Evolutionary conservation across 352 stramenopile species (phyloP), one percentile per base, ranked within the genome.

Genomic region (Nothophytophthora sp.): DNA sequence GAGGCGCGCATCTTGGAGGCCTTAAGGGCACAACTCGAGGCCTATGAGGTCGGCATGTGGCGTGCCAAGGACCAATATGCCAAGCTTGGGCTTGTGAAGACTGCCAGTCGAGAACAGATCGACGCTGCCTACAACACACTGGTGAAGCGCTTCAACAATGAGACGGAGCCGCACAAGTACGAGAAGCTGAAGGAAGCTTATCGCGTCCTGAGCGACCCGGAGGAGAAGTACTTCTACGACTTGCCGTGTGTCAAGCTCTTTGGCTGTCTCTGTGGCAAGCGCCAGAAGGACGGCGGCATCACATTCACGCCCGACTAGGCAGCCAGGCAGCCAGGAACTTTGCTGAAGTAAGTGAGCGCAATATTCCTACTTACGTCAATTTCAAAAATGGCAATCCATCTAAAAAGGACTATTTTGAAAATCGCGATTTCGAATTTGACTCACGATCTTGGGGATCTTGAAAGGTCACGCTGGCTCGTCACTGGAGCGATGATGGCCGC

Each of bases 171-270:
- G 23, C 67, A 86, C 41, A 93, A 93, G 50, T 93, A 92, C 48
- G 83, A 88, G 29, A 93, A 92, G 38, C 73, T 93, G 13, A 68
- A 75, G 16, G 81, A 90, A 33, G 83, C 83, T 11, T 93, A 93
- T 70, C 66, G 66, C 16, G 83, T 78, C 19, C 67, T 92, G 33
- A 90, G 77, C 39, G 80, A 93, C 50, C 73, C 79, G 0, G 83
- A 90, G 42, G 82, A 92, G 29, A 93, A 93, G 50, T 88, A 90
- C 56, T 93, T 73, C 46, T 93, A 93, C 70, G 81, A 93, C 42
- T 56, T 93, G 49, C 83, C 83, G 11, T 93, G 83, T 45, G 57
- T 93, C 47, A 93, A 93, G 64, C 60, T 93, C 37, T 93, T 93
- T 49, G 81, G 83, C 0, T 73, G 63, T 8, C 55, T 93, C 5